Evolutionary conservation across 2,329 filamentous ascomycete genomes (phyloP).

Genomic region (Paecilomyces formosus): DNA sequence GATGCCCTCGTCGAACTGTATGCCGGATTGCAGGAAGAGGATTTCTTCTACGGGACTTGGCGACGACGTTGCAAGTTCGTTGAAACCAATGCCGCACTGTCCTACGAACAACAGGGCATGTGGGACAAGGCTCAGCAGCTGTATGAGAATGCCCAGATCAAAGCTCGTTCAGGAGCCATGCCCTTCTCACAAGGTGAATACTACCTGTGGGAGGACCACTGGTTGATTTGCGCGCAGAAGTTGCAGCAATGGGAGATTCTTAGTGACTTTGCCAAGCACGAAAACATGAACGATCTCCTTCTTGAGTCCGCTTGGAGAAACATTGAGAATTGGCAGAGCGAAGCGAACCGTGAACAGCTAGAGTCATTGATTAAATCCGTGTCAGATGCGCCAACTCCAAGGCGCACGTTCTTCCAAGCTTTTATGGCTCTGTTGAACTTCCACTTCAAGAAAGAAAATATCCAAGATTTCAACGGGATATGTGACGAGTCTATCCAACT

Average conservation of each 20-base stretch:
- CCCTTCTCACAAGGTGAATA: constrained; percentile 96
- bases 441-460: constrained; percentile 77
- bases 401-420: constrained; percentile 93
- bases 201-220: constrained; percentile 99
- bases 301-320: constrained; percentile 94
- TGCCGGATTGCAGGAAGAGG: constrained; percentile 82
- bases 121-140: constrained; percentile 98
- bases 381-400: constrained; percentile 91
- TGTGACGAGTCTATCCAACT: constrained; percentile 97
- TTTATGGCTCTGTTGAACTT: constrained; percentile 96
- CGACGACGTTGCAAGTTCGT: constrained; percentile 90
- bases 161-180: constrained; percentile 89
- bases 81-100: constrained; percentile 93
- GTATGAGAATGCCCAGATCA: constrained; percentile 95
- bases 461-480: constrained; percentile 75
- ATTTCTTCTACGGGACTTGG: constrained; percentile 97
- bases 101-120: constrained; percentile 97
- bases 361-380: constrained; percentile 94
- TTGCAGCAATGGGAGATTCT: constrained; percentile 98
- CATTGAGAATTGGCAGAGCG: constrained; percentile 86
- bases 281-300: constrained; percentile 94
- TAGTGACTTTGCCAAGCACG: constrained; percentile 95
- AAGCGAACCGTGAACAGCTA: constrained; percentile 78
- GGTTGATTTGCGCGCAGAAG: constrained; percentile 95
- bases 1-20: constrained; percentile 95